Evolutionary conservation across 352 stramenopile species (phyloP), one percentile per base, ranked within the genome.

Genomic region (Pythium aphanidermatum): DNA sequence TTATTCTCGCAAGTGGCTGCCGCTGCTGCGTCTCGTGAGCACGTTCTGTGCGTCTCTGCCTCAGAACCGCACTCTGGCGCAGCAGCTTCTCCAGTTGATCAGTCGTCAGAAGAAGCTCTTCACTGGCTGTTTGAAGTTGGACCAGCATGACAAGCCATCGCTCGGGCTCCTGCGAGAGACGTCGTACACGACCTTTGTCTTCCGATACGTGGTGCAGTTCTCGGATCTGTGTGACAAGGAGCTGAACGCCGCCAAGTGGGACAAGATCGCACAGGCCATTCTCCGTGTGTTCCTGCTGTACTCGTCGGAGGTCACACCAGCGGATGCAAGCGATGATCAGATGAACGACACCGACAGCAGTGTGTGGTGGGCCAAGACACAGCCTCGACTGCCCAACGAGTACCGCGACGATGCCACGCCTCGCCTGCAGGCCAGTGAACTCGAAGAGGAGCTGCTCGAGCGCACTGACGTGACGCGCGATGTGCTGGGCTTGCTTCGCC

Each of bases 1-100:
- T 14, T 91, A 87, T 50, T 80, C 74, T 33, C 68, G 74, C 51
- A 88, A 88, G 55, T 93, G 81, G 81, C 55, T 91, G 34, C 78
- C 81, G 1, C 60, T 87, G 2, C 61, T 84, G 12, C 78, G 81
- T 8, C 31, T 91, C 1, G 30, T 88, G 46, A 84, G 68, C 35
- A 65, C 68, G 17, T 57, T 83, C 19, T 82, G 74, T 31, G 55
- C 72, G 7, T 70, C 77, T 5, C 47, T 93, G 24, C 77, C 81
- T 2, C 74, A 89, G 58, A 86, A 91, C 40, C 64, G 73, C 28
- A 68, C 73, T 5, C 52, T 88, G 14, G 75, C 76, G 0, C 54
- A 64, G 27, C 75, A 88, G 27, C 51, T 80, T 23, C 52, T 91
- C 26, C 59, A 69, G 17, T 57, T 91, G 2, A 66, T 93, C 20